Conservation (phyloP, 306 rosid genomes). For the Gastrolobium bilobum region DNA sequence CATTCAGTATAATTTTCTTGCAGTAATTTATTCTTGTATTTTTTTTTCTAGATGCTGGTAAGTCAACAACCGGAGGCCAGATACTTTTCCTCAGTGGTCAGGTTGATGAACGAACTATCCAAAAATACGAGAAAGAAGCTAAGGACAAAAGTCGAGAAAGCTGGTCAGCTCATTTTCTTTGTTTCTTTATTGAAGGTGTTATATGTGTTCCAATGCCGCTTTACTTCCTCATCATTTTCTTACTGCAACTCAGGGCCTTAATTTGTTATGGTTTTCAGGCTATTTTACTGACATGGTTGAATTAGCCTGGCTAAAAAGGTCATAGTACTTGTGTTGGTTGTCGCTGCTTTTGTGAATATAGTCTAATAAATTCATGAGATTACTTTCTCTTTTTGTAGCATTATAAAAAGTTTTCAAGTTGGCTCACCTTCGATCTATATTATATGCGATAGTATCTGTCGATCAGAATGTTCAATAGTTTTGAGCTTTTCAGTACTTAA, state of each 20-base stretch:
- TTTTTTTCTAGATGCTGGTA: conserved; percentile 86
- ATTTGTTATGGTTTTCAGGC: background rate
- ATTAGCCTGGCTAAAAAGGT: conserved; percentile 1
- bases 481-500: conserved; percentile 7
- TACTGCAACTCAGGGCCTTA: conserved; percentile 2
- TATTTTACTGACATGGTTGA: conserved; percentile 19
- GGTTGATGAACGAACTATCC: conserved; percentile 98
- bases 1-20: conserved; percentile 17
- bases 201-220: background rate
- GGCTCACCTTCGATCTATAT: conserved; percentile 4
- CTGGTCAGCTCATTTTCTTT: conserved; percentile 72
- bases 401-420: conserved; percentile 5
- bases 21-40: conserved; percentile 35
- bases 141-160: conserved; percentile 99
- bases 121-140: conserved; percentile 97
- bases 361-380: background rate
- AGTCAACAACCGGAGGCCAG: conserved; percentile 98
- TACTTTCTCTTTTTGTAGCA: background rate
- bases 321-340: background rate
- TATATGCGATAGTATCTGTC: background rate
- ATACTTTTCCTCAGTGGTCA: conserved; percentile 97
- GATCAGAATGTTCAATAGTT: background rate
- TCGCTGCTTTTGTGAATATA: background rate
- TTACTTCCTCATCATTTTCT: conserved; percentile 17
- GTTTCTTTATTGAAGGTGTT: conserved; percentile 30